Base-by-base conservation (phyloP, 225 moss, liverwort and hornwort genomes). In the Sphagnum tenellum region DNA sequence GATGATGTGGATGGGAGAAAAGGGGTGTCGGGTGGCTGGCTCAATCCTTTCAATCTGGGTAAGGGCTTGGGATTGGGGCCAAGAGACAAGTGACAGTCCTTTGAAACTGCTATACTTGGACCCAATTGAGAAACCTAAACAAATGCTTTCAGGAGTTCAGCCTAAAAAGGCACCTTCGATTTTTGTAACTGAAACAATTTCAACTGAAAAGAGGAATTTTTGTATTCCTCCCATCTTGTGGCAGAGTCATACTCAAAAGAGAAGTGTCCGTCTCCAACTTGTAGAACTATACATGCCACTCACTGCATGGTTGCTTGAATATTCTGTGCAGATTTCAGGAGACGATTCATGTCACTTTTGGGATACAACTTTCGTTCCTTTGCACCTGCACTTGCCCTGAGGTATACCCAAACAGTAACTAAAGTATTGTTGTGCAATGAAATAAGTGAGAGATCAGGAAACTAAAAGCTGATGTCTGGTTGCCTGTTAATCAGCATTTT, bases 31-130 rank as follows among this genome's bases (percentile, higher is more conserved):
- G 77, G 72, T 57, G 80, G 78, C 67, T 92, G 96, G 96, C 78
- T 98, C 3, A 74, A 67, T 70, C 92, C 96, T 69, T 98, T 98
- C 65, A 90, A 90, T 74, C 82, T 78, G 62, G 90, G 90, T 90
- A 47, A 60, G 67, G 29, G 29, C 29, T 29, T 29, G 29, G 29
- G 29, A 29, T 29, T 29, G 29, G 29, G 29, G 29, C 29, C 29
- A 29, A 29, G 29, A 29, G 29, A 29, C 29, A 29, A 29, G 0
- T 29, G 29, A 29, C 0, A 29, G 29, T 29, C 29, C 1, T 29
- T 29, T 29, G 29, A 29, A 29, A 29, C 29, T 29, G 29, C 29
- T 29, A 29, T 29, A 29, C 29, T 29, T 29, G 29, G 29, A 29
- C 29, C 29, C 29, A 29, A 29, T 29, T 29, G 29, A 0, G 29